Base-by-base conservation (phyloP, 2,329 filamentous ascomycete genomes). In the Byssoonygena ceratinophila region DNA sequence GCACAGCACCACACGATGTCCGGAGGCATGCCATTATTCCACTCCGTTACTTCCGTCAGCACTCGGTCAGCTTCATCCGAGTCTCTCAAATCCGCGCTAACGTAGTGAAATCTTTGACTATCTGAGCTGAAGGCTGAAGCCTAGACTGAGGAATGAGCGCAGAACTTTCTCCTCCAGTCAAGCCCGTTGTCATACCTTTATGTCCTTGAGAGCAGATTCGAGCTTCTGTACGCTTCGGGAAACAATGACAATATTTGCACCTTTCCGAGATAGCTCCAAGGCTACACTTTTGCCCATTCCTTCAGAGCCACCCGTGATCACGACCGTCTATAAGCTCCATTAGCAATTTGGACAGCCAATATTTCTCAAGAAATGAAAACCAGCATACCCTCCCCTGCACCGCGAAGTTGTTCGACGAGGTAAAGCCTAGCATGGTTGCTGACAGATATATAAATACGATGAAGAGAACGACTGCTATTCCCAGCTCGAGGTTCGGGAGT, bases 1-100 rank as follows among this genome's bases (percentile, higher is more conserved):
- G 91, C 91, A 47, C 89, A 79, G 65, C 87, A 90, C 89, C 92
- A 97, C 31, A 97, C 85, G 53, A 96, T 77, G 65, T 97, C 91
- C 0, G 87, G 87, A 25, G 82, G 68, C 22, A 73, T 67, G 51
- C 79, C 82, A 58, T 82, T 72, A 71, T 96, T 96, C 89, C 89
- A 95, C 20, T 74, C 69, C 1, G 79, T 85, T 44, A 83, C 83
- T 66, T 94, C 82, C 34, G 75, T 73, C 49, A 97, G 71, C 36
- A 95, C 74, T 37, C 80, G 74, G 2, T 74, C 73, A 47, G 87
- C 87, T 63, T 90, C 90, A 54, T 79, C 74, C 48, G 82, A 73
- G 52, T 78, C 72, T 12, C 84, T 82, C 31, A 96, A 81, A 68
- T 98, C 91, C 58, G 88, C 89, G 58, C 82, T 80, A 65, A 97